Percentiles rank a stretch among this genome's conserved stretches.
These are phyloP conservation scores for Cladochytrium replicatum DNA, from an alignment of 192 early-diverging fungal species.

Conservation along the genomic window DNA sequence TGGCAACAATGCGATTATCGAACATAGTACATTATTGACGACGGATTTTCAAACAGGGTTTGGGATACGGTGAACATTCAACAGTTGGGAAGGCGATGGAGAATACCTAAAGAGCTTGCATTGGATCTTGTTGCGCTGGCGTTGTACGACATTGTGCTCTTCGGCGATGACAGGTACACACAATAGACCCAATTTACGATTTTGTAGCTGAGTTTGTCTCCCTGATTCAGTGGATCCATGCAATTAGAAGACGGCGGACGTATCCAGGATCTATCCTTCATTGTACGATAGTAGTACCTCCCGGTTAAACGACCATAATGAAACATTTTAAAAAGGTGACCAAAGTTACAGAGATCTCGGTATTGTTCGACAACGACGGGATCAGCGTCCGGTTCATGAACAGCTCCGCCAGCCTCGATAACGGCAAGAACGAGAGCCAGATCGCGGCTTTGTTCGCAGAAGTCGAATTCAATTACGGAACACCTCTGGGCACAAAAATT, in stretches of 20 bases:
- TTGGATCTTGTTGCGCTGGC: conserved; percentile 14
- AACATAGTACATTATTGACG: no score
- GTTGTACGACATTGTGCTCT: conserved; percentile 23
- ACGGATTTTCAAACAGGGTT: no score
- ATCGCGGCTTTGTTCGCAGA: conserved; percentile 3
- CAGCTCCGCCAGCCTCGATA: conserved; percentile 10
- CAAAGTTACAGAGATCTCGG: conserved; percentile 14
- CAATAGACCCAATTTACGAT: conserved; percentile 10
- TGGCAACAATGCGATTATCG: no score
- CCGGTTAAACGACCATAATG: no score
- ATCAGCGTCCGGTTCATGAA: conserved; percentile 25
- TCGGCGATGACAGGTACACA: not conserved
- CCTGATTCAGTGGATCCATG: not conserved
- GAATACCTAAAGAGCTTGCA: no score
- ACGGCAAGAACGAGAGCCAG: conserved; percentile 7
- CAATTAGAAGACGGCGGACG: conserved; percentile 15
- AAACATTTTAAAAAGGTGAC: no score
- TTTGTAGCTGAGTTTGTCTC: not conserved
- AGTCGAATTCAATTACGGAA: conserved; percentile 18
- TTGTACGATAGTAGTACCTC: no score
- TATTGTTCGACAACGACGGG: conserved; percentile 20
- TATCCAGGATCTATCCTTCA: conserved; percentile 17
- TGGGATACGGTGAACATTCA: no score
- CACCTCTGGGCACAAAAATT: conserved; percentile 21
- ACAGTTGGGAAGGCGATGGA: no score